Evolutionary conservation across 805 yeast species (phyloP).

Genomic region (Saccharomycopsis selenospora): DNA sequence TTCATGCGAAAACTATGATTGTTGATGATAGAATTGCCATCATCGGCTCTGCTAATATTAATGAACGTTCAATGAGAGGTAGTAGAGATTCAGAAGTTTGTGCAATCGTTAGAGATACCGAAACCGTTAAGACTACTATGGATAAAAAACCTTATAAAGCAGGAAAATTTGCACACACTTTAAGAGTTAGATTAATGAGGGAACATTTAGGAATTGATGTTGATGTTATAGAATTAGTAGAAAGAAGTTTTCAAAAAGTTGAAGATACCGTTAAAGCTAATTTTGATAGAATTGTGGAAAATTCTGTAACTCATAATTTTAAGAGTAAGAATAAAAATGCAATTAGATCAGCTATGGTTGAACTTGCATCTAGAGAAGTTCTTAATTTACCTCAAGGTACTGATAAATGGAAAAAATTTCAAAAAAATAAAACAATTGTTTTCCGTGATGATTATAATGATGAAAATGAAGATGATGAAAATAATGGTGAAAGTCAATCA

Average conservation of each 20-base stretch:
- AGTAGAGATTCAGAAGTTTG: slow-evolving; percentile 92
- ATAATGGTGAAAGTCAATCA: slow-evolving; percentile 23
- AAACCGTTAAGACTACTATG: slow-evolving; percentile 60
- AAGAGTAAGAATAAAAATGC: slow-evolving; percentile 27
- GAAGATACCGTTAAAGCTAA: slow-evolving; percentile 29
- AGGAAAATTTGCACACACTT: slow-evolving; percentile 80
- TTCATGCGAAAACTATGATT: slow-evolving; percentile 86
- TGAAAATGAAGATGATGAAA: slow-evolving; percentile 27
- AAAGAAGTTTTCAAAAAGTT: slow-evolving; percentile 51
- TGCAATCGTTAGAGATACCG: slow-evolving; percentile 77
- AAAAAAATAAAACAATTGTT: slow-evolving; percentile 9
- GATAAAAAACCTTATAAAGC: slow-evolving; percentile 76
- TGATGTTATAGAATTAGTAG: slow-evolving; percentile 75
- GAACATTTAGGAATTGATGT: slow-evolving; percentile 95
- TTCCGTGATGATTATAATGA: slow-evolving; percentile 11
- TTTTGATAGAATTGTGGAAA: slow-evolving; percentile 8
- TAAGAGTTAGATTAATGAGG: slow-evolving; percentile 88
- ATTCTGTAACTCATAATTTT: slow-evolving; percentile 39
- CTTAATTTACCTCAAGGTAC: slow-evolving; percentile 45
- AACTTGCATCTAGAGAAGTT: slow-evolving; percentile 64
- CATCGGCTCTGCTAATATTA: slow-evolving; percentile 95
- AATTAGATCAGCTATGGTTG: slow-evolving; percentile 61
- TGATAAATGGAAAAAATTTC: slow-evolving; percentile 34
- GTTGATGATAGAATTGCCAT: slow-evolving; percentile 92
- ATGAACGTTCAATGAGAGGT: slow-evolving; percentile 95